Evolutionary conservation across 2,329 filamentous ascomycete species (phyloP), one percentile per base, ranked within the genome.

Genomic region (Cladosporium sp.): DNA sequence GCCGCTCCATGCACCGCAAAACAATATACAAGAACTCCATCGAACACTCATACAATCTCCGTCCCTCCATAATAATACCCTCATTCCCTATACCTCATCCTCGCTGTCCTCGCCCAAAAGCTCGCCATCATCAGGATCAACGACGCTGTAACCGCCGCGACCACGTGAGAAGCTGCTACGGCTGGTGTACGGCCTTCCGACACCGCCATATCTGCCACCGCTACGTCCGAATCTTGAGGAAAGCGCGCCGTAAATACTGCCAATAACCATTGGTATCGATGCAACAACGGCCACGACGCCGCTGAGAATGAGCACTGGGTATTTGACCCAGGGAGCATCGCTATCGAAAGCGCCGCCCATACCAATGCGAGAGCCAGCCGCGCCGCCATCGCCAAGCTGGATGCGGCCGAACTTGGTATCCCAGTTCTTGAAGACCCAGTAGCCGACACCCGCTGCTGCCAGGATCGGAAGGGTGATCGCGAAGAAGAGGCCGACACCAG

Each of bases 121-220:
- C 82, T 98, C 94, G 59, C 94, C 94, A 77, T 98, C 95, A 76
- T 98, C 95, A 60, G 95, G 91, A 73, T 96, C 93, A 61, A 97
- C 92, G 73, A 90, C 86, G 18, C 89, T 87, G 78, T 98, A 98
- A 78, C 97, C 92, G n/a, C 91, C 90, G 65, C 92, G 86, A 1
- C 92, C 90, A 65, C 93, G 87, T 5, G 93, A 91, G 80, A 99
- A 99, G 68, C 92, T 94, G 74, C 92, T 91, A 67, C 96, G 84
- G 59, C 92, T 96, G 18, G 93, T 95, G 77, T 96, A 99, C 65
- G 90, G 88, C 67, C 90, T 83, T 44, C 80, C 79, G 41, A 86
- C 85, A 3, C 86, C 85, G n/a, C 80, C 80, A 71, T 80, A 76
- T 70, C 38, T 59, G 75, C 75, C 65, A 63, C 82, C 74, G 12